phyloP scores from a whole-genome alignment of 2,329 filamentous ascomycete genomes.

The Fusarium sp. region DNA sequence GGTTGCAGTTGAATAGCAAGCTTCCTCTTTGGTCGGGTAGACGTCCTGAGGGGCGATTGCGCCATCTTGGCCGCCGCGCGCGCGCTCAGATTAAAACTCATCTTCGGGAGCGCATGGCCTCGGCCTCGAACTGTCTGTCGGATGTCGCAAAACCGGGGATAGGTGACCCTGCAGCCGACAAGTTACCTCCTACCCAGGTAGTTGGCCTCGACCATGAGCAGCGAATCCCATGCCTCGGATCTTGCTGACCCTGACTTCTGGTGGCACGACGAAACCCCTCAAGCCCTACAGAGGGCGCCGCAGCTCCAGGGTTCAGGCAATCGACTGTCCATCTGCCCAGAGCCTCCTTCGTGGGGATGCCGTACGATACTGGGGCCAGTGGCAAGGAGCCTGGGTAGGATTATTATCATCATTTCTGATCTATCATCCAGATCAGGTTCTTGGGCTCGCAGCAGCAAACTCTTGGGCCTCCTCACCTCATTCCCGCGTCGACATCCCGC shows the following conservation, averaged over 20 bases:
- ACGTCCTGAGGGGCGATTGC: slow-evolving; percentile 1
- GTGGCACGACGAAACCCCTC: neutral
- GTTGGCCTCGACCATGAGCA: neutral
- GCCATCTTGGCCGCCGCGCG: neutral
- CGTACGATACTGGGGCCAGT: neutral
- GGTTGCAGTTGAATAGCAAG: slow-evolving; percentile 16
- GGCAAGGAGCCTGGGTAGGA: neutral
- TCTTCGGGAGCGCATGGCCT: slow-evolving; percentile 3
- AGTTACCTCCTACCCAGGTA: neutral
- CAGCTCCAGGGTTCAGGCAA: neutral
- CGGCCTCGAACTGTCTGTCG: neutral
- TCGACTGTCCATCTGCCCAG: neutral
- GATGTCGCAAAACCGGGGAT: slow-evolving; percentile 4
- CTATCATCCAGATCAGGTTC: slow-evolving; percentile 10
- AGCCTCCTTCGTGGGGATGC: neutral
- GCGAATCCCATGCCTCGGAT: neutral
- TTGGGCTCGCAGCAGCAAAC: neutral
- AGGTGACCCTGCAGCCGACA: neutral
- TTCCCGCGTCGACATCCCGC: slow-evolving; percentile 2
- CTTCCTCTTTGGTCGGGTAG: slow-evolving; percentile 29
- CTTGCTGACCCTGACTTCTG: neutral
- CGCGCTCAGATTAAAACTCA: neutral
- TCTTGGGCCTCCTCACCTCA: neutral
- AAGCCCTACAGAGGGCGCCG: neutral
- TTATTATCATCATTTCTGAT: neutral